Percentiles rank a stretch among this genome's conserved stretches.
Evolutionary conservation across 768 basidiomycete genomes (phyloP).

Genomic region (Melanogaster broomeanus): DNA sequence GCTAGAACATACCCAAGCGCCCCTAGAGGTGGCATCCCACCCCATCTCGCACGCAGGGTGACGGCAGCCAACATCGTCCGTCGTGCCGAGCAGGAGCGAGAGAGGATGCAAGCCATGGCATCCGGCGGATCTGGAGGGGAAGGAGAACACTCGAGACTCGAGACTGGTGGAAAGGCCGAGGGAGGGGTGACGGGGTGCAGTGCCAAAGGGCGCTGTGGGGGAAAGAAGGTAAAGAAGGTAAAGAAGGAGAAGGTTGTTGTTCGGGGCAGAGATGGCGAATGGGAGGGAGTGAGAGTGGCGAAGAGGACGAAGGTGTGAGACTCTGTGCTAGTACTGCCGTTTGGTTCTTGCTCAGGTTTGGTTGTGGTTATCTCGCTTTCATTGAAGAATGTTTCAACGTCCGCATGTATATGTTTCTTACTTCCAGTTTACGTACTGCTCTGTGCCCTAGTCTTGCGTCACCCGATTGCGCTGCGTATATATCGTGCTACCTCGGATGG

Average conservation of each 20-base stretch:
- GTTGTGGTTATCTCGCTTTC: not conserved
- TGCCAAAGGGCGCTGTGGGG: not conserved
- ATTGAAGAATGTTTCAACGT: not conserved
- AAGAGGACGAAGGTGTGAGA: constrained; percentile 18
- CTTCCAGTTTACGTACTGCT: not conserved
- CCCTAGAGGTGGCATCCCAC: constrained; percentile 33
- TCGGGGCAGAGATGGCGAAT: constrained; percentile 79
- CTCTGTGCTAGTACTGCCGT: constrained; percentile 5
- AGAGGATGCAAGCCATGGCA: constrained; percentile 17
- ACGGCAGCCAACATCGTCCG: constrained; percentile 27
- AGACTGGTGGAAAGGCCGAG: not conserved
- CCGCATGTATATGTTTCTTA: not conserved
- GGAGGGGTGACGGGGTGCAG: constrained; percentile 1
- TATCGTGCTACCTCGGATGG: not conserved
- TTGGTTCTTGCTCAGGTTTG: not conserved
- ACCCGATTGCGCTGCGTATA: not conserved
- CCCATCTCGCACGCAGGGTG: constrained; percentile 31
- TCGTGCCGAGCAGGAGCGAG: constrained; percentile 24
- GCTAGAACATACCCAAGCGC: constrained; percentile 13
- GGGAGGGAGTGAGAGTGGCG: constrained; percentile 44
- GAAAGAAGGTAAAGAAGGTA: constrained; percentile 41
- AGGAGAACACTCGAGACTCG: constrained; percentile 29
- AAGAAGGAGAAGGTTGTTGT: too few species aligned
- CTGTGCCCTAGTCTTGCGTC: too few species aligned
- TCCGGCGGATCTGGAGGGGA: not conserved